Evolutionary conservation across 2,329 filamentous ascomycete genomes (phyloP).

Genomic region (Colletotrichum tamarilloi): DNA sequence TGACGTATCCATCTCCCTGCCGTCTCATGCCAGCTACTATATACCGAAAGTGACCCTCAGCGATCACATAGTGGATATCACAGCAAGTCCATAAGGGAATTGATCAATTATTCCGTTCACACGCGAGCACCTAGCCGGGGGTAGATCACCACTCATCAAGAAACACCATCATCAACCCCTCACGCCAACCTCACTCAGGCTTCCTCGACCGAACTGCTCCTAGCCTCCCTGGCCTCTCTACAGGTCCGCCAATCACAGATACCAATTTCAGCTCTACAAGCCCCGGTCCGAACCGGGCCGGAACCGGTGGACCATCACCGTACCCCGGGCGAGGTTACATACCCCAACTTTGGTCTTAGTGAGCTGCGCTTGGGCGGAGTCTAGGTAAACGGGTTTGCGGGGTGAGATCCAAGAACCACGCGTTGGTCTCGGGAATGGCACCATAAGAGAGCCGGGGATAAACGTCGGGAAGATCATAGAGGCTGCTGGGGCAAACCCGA

Average conservation of each 20-base stretch:
- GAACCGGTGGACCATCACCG: conserved; percentile 23
- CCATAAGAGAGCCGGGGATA: not conserved
- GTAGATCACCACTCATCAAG: not conserved
- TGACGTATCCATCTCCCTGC: not conserved
- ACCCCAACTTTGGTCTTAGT: conserved; percentile 25
- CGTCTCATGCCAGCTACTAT: not conserved
- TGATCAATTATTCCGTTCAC: not conserved
- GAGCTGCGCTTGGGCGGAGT: conserved; percentile 10
- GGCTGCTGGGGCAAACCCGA: not conserved
- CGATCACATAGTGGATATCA: not conserved
- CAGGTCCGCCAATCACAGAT: conserved; percentile 20
- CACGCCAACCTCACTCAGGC: conserved; percentile 9
- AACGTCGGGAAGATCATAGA: not conserved
- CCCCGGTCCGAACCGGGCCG: conserved; percentile 28
- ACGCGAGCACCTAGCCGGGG: not conserved
- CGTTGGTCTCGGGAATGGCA: not conserved
- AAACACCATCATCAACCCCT: not conserved
- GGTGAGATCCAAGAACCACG: not conserved
- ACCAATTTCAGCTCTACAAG: not conserved
- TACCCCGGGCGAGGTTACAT: conserved; percentile 23
- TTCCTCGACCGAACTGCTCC: not conserved
- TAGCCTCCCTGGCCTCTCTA: not conserved
- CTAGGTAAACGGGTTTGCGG: conserved; percentile 12
- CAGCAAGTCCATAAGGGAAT: not conserved
- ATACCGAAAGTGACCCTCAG: not conserved